Evolutionary conservation across 2,329 filamentous ascomycete species (phyloP), one percentile per base, ranked within the genome.

Genomic region (Neopestalotiopsis rosae): DNA sequence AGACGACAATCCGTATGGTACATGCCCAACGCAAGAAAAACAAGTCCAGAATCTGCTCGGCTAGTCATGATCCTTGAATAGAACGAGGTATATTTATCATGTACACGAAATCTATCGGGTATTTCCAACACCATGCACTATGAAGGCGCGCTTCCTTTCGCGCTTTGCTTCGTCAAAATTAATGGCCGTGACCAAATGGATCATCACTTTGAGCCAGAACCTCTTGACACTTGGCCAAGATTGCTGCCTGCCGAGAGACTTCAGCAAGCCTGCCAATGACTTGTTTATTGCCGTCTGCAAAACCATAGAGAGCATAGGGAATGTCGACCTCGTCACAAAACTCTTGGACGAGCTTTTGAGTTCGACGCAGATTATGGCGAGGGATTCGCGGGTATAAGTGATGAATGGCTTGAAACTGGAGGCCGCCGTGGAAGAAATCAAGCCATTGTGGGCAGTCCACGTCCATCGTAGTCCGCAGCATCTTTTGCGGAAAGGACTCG

Each of bases 401-500:
- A 77, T 97, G 94, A 65, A 97, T 91, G 7, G 91, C 94, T 80
- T 97, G 94, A 80, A 97, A 97, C 79, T 97, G 94, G 71, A 97
- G 83, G 4, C 94, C 94, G 28, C 94, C 94, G 74, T 97, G 94
- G 79, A 97, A 88, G 77, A 94, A 97, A 77, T 97, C 94, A 13
- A 97, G 85, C 94, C 94, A 97, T 13, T 87, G 85, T 0, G 94
- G 93, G 76, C 94, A 97, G 77, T 96, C 94, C 28, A 97, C 90
- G 72, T 97, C 94, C 94, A 97, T 97, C 13, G 94, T 97, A 1
- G 94, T 97, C 73, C 95, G 91, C 61, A 97, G 86, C 91, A 97
- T 96, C 79, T 91, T 93, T 80, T 97, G 94, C 0, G 94, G 90
- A 79, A 97, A 97, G 0, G 93, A 96, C 79, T 97, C 94, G 65